These are phyloP conservation scores for Pythium chondricola DNA, from an alignment of 352 stramenopile species.

Conservation along the genomic window DNA sequence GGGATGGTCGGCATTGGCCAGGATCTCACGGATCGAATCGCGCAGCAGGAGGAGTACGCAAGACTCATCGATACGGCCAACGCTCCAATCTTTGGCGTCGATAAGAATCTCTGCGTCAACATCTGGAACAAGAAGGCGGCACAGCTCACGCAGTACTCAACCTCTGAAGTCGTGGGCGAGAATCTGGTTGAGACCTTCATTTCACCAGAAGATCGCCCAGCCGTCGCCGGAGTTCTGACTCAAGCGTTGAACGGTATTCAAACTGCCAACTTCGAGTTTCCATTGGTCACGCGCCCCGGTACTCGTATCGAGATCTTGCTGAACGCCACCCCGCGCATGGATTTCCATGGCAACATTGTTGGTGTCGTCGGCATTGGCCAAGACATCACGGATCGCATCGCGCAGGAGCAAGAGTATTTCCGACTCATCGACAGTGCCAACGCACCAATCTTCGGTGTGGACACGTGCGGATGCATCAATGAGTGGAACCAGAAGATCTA, in stretches of 20 bases:
- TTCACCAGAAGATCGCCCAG: conserved; percentile 53
- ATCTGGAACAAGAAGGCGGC: conserved; percentile 89
- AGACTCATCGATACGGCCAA: conserved; percentile 66
- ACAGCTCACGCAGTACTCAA: conserved; percentile 87
- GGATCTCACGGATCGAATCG: conserved; percentile 54
- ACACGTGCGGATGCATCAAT: conserved; percentile 79
- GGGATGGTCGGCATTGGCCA: conserved; percentile 66
- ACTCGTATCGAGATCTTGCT: conserved; percentile 65
- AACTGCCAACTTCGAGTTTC: conserved; percentile 88
- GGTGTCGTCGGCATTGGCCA: conserved; percentile 84
- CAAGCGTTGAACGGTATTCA: conserved; percentile 69
- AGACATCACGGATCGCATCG: conserved; percentile 73
- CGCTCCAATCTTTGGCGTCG: conserved; percentile 62
- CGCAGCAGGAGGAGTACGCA: conserved; percentile 48
- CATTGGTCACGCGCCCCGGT: conserved; percentile 61
- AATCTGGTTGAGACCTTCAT: conserved; percentile 86
- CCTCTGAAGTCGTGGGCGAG: conserved; percentile 78
- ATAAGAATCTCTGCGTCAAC: conserved; percentile 65
- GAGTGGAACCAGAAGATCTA: conserved; percentile 88
- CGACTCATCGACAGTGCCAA: conserved; percentile 74
- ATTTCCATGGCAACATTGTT: conserved; percentile 71
- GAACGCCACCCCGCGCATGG: conserved; percentile 64
- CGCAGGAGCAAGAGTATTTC: conserved; percentile 67
- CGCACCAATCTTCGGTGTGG: conserved; percentile 81
- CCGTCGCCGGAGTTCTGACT: conserved; percentile 65